Conservation (phyloP, 2,329 filamentous ascomycete genomes). For the Fusarium hostae region DNA sequence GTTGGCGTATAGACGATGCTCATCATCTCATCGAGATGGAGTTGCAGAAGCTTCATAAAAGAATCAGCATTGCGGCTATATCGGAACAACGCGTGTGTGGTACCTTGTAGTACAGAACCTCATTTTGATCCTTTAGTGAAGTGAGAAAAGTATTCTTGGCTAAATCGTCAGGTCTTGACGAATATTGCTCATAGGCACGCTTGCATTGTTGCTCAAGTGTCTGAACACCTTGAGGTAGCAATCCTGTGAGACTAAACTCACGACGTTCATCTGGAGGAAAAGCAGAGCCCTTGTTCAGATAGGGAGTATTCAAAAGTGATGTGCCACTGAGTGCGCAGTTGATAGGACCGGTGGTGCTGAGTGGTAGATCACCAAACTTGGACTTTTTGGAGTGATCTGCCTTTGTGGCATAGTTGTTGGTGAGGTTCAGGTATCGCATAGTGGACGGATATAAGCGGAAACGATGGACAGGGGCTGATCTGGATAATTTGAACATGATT, state of each 20-base stretch:
- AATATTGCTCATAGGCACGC: conserved; percentile 85
- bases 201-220: conserved; percentile 80
- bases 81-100: background rate
- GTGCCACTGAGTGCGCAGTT: conserved; percentile 52
- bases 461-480: background rate
- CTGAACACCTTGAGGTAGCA: conserved; percentile 78
- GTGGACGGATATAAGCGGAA: background rate
- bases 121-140: conserved; percentile 85
- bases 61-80: conserved; percentile 20
- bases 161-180: conserved; percentile 68
- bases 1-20: conserved; percentile 92
- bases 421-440: background rate
- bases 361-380: conserved; percentile 48
- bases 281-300: conserved; percentile 83
- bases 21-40: conserved; percentile 88
- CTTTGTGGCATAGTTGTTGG: conserved; percentile 22
- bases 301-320: conserved; percentile 51
- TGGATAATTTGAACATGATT: conserved; percentile 16
- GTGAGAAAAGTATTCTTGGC: conserved; percentile 91
- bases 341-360: conserved; percentile 51
- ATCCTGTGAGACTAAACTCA: conserved; percentile 75
- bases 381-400: conserved; percentile 36
- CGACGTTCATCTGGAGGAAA: conserved; percentile 76
- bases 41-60: conserved; percentile 70
- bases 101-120: conserved; percentile 82